Percentiles rank a stretch among this genome's conserved stretches.
phyloP scores from a whole-genome alignment of 805 yeast genomes.

The Pichia nanzhaoensis region DNA sequence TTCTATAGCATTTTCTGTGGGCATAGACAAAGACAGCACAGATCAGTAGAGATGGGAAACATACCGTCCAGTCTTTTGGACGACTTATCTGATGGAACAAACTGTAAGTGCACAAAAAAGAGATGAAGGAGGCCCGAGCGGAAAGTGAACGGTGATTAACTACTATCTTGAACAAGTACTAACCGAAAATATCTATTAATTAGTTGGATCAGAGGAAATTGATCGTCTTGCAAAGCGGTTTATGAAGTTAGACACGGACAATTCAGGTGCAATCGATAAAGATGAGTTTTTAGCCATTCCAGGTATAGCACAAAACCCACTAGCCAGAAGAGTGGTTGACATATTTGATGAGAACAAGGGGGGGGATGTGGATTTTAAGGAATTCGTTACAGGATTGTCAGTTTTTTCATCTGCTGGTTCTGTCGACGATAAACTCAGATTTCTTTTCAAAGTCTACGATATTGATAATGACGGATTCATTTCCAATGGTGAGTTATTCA shows the following conservation, averaged over 20 bases:
- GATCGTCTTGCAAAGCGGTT: conserved; percentile 87
- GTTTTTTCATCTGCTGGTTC: conserved; percentile 83
- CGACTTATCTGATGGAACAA: conserved; percentile 71
- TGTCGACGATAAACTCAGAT: conserved; percentile 71
- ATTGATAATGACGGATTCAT: conserved; percentile 93
- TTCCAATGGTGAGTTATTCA: conserved; percentile 89
- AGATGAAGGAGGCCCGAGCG: background rate
- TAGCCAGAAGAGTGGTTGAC: conserved; percentile 85
- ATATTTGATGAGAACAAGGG: conserved; percentile 90
- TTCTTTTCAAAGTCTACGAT: conserved; percentile 92
- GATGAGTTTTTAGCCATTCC: conserved; percentile 90
- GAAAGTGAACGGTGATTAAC: background rate
- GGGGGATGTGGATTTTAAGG: conserved; percentile 93
- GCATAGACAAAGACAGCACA: too few relatives aligned
- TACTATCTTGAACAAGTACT: background rate
- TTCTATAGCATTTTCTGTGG: background rate
- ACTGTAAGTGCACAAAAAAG: conserved; percentile 43
- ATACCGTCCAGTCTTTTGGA: conserved; percentile 44
- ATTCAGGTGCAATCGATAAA: conserved; percentile 85
- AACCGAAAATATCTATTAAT: background rate
- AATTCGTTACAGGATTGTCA: conserved; percentile 63
- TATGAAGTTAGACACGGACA: conserved; percentile 91
- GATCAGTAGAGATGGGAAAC: conserved; percentile 31
- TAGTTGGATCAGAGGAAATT: conserved; percentile 82
- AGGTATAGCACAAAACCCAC: conserved; percentile 83